Conservation (phyloP, 306 rosid genomes). For the Trifolium dubium region DNA sequence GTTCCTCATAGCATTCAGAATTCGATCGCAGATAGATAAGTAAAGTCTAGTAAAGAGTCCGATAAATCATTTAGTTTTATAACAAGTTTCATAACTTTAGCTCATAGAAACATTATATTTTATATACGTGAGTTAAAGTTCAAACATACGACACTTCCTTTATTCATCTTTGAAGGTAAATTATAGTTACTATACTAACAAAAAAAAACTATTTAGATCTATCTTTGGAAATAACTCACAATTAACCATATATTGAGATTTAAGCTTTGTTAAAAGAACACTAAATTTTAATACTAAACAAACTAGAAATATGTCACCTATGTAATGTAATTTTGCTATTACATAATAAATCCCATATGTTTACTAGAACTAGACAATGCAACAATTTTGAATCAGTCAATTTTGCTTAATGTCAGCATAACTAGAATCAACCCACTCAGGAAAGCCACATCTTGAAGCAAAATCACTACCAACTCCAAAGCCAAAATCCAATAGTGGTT, state of each 20-base stretch:
- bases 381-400: conserved; percentile 45
- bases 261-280: not conserved
- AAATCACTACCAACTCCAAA: conserved; percentile 47
- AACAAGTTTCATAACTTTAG: too few species aligned
- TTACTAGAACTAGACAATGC: conserved; percentile 22
- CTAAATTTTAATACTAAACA: not conserved
- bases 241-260: not conserved
- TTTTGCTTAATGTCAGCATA: conserved; percentile 47
- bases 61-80: too few species aligned
- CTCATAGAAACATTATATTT: too few species aligned
- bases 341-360: not conserved
- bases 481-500: conserved; percentile 53
- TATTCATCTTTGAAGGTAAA: too few species aligned
- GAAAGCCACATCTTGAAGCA: conserved; percentile 39
- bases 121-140: too few species aligned
- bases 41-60: too few species aligned
- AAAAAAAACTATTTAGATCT: not conserved
- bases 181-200: too few species aligned
- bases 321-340: conserved; percentile 15
- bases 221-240: conserved; percentile 12
- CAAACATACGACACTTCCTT: too few species aligned
- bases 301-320: conserved; percentile 30
- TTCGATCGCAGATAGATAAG: too few species aligned
- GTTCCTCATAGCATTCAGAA: too few species aligned
- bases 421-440: conserved; percentile 57